These are phyloP conservation scores for Clitopilus passeckerianus DNA, from an alignment of 768 basidiomycete genomes.

Conservation along the genomic window DNA sequence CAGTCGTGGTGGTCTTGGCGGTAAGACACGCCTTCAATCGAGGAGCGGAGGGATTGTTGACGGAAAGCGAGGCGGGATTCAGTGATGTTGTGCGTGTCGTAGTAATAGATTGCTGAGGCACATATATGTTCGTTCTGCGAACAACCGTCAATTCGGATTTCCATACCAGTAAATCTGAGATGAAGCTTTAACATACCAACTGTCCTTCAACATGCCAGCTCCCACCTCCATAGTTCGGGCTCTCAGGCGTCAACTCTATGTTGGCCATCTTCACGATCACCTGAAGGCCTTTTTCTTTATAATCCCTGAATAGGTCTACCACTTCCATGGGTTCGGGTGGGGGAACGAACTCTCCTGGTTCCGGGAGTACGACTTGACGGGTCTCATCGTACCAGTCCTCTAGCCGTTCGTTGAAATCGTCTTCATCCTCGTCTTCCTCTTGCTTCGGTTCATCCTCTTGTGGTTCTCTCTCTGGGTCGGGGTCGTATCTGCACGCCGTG, in stretches of 20 bases:
- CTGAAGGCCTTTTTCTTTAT: conserved; percentile 6
- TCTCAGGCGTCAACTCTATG: conserved; percentile 11
- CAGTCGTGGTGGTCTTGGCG: conserved; percentile 6
- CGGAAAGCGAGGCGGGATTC: conserved; percentile 6
- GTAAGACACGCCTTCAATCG: background rate
- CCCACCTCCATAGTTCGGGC: conserved; percentile 9
- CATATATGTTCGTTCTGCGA: conserved; percentile 14
- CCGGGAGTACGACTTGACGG: conserved; percentile 12
- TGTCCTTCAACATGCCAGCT: conserved; percentile 13
- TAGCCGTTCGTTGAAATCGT: conserved; percentile 9
- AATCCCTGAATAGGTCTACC: conserved; percentile 7
- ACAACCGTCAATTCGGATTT: background rate
- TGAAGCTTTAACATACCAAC: conserved; percentile 3
- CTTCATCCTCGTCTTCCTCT: conserved; percentile 11
- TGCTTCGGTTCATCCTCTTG: conserved; percentile 13
- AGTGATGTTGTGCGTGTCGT: conserved; percentile 11
- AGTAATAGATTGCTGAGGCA: conserved; percentile 13
- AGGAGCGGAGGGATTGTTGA: background rate
- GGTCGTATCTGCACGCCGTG: conserved; percentile 10
- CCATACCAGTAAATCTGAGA: background rate
- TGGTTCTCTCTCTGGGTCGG: conserved; percentile 8
- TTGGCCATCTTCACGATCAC: conserved; percentile 12
- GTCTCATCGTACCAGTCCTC: conserved; percentile 10
- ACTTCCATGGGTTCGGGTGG: background rate
- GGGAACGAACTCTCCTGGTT: conserved; percentile 13